phyloP scores from a whole-genome alignment of 768 basidiomycete genomes.

The Naganishia vaughanmartiniae region DNA sequence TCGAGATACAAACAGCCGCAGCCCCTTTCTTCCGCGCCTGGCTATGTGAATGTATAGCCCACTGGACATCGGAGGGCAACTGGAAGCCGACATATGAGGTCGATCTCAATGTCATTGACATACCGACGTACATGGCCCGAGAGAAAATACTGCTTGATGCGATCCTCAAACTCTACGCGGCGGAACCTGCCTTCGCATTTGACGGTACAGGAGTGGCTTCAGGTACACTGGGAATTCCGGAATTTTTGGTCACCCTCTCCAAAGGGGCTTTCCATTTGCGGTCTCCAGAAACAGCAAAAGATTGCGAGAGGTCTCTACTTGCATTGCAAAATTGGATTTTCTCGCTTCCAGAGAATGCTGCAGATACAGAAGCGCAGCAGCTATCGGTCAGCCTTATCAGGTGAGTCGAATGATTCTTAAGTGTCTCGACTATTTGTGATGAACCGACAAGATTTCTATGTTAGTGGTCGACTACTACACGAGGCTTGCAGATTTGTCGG shows the following conservation, averaged over 20 bases:
- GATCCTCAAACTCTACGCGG: slow-evolving; percentile 21
- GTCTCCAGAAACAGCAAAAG: slow-evolving; percentile 10
- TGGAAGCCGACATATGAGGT: slow-evolving; percentile 22
- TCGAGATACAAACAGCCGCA: slow-evolving; percentile 8
- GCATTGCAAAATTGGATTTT: slow-evolving; percentile 11
- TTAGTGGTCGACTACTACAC: slow-evolving; percentile 3
- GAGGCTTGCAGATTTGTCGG: slow-evolving; percentile 17
- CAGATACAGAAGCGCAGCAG: neutral
- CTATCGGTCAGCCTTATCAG: slow-evolving; percentile 11
- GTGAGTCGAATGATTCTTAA: neutral
- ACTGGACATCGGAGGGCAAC: slow-evolving; percentile 17
- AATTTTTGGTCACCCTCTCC: slow-evolving; percentile 1
- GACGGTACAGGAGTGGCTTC: slow-evolving; percentile 2
- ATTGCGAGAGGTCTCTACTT: slow-evolving; percentile 7
- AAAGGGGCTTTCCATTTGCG: slow-evolving; percentile 21
- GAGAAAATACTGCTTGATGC: slow-evolving; percentile 23
- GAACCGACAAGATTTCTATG: neutral
- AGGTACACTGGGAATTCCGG: neutral
- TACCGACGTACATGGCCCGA: slow-evolving; percentile 17
- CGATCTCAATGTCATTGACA: slow-evolving; percentile 16
- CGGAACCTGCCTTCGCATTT: slow-evolving; percentile 25
- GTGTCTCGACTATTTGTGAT: neutral
- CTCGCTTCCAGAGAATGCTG: neutral
- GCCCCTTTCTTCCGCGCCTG: slow-evolving; percentile 19
- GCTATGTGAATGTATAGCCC: slow-evolving; percentile 17